These are phyloP conservation scores for Globisporangium apiculatum DNA, from an alignment of 352 stramenopile species.

Conservation along the genomic window DNA sequence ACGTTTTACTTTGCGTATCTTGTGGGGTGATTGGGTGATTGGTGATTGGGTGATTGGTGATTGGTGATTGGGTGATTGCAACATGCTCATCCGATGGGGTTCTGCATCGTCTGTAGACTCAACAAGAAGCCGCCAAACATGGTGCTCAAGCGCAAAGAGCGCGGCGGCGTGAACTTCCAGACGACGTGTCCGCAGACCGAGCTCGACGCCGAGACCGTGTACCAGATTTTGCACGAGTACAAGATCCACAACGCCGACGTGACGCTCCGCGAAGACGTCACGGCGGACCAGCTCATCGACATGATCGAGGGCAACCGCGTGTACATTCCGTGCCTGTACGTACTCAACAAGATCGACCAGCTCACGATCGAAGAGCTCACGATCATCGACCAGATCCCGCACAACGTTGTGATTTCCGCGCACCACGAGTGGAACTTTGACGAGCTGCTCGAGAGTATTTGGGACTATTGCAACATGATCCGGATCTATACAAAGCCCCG, in stretches of 20 bases:
- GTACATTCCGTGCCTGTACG: constrained; percentile 98
- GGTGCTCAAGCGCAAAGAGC: constrained; percentile 95
- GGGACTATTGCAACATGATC: constrained; percentile 98
- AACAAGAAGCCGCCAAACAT: constrained; percentile 98
- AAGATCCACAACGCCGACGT: constrained; percentile 97
- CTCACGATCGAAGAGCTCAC: constrained; percentile 98
- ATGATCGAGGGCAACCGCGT: constrained; percentile 97
- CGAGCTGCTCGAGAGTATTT: constrained; percentile 95
- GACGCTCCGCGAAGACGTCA: constrained; percentile 93
- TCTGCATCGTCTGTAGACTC: constrained; percentile 34
- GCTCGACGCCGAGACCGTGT: constrained; percentile 92
- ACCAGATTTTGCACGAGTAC: constrained; percentile 97
- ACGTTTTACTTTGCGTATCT: not conserved
- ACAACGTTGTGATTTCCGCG: constrained; percentile 97
- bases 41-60: not conserved
- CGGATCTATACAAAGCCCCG: constrained; percentile 98
- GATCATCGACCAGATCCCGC: constrained; percentile 97
- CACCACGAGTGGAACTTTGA: constrained; percentile 98
- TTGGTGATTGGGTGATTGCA: not conserved
- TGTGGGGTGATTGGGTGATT: not conserved
- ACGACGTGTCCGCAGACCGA: constrained; percentile 89
- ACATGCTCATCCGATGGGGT: not conserved
- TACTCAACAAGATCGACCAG: constrained; percentile 99
- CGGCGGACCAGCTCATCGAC: constrained; percentile 98
- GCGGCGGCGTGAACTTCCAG: constrained; percentile 97